Base-by-base conservation (phyloP, 2,329 filamentous ascomycete species). In the Trichophyton mentagrophytes region DNA sequence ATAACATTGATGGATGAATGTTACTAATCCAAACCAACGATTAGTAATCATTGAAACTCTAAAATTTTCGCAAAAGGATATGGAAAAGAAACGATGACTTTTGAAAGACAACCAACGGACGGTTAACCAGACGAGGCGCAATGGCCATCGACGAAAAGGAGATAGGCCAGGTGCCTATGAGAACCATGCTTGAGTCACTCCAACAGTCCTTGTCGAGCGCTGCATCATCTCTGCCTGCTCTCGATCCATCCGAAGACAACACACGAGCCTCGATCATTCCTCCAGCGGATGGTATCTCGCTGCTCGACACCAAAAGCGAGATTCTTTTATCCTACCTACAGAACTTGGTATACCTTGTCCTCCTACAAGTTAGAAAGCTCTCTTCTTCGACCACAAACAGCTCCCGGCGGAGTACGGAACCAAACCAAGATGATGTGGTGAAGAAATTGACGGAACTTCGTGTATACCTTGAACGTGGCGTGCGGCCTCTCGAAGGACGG, bases 241-340 rank as follows among this genome's bases (percentile, higher is more conserved):
- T 58, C 3, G 66, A 67, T 36, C 33, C 67, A 2, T 63, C 65
- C 57, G 69, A 69, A 17, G 69, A 70, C 58, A 62, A 65, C 0
- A 84, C 88, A 0, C 79, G 86, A 53, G 84, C 90, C 62, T 84
- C 86, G 13, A 82, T 95, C 62, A 77, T 87, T 57, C 83, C 88
- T n/a, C 86, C 88, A 1, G 80, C 86, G 65, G 85, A 96, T 68
- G 92, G 93, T 70, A 93, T 99, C 62, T 96, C 93, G 0, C 84
- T 99, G 0, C 85, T 99, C 69, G 90, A 97, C 71, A 85, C 89
- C 65, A 99, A 99, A 77, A 97, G 95, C 75, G 93, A 99, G 71
- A 81, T 99, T n/a, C 85, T 99, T 17, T 85, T 99, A 44, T 92
- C 92, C 3, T 99, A 99, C 74, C 80, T 99, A 0, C 92, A 99